Base-by-base conservation (phyloP, 805 yeast genomes). In the Nakazawaea holstii region DNA sequence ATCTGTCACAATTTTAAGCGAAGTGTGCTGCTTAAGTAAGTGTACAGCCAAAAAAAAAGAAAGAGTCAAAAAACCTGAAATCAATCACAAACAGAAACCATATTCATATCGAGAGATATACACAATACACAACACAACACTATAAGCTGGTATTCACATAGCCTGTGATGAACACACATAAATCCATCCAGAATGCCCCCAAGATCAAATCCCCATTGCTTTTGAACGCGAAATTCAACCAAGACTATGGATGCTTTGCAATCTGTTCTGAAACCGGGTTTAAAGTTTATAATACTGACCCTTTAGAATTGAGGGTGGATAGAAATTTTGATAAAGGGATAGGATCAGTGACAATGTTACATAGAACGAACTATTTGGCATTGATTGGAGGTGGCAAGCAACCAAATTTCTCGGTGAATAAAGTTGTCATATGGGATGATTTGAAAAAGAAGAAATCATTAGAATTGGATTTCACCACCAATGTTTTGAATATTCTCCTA, bases 351-450 rank as follows among this genome's bases (percentile, higher is more conserved):
- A 71, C 83, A 39, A 88, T 92, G 96, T 80, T 92, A 6, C 87
- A 89, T 61, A 76, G 97, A 38, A 90, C 97, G 0, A 92, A 92
- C 66, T 91, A 90, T 60, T 73, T 92, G 45, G 96, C 92, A 0
- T 66, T 94, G 38, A 87, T 90, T 0, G 97, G 97, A 1, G 97
- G 97, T 14, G 97, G 97, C 1, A 73, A 76, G 52, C 75, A 74
- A 49, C 97, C 97, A 20, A 74, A 79, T 51, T 87, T 80, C 57
- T 86, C 96, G 1, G 73, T 79, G 54, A 88, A 87, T 66, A 87
- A 86, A 61, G 77, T 90, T 35, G 75, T 89, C 32, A 82, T 92
- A 14, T 94, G 97, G 96, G 97, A 92, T 65, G 98, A 92, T 61
- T 64, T 87, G 51, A 87, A 87, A 64, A 76, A 83, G 52, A 82